A percentile compares a stretch with the other conserved stretches of the same genome.
Conservation (phyloP, 2,329 filamentous ascomycete genomes). For the Tolypocladium inflatum region DNA sequence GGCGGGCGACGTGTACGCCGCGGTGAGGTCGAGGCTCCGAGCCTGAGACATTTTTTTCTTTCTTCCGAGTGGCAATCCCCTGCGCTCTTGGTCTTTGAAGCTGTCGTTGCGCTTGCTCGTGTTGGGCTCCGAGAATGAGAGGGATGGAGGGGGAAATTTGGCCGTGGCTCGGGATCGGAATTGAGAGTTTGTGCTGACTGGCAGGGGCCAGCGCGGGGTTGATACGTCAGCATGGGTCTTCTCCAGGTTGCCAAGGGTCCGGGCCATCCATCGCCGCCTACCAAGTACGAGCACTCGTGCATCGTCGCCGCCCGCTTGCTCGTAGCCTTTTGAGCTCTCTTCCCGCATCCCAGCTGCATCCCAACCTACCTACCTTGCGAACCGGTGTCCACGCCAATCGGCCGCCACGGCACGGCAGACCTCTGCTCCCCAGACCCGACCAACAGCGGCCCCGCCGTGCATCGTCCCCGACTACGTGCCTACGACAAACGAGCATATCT, state of each 20-base stretch:
- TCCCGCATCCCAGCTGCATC: not conserved
- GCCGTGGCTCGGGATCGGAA: not conserved
- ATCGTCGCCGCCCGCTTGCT: not conserved
- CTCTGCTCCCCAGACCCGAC: not conserved
- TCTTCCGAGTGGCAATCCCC: too few relatives aligned
- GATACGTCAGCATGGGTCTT: not conserved
- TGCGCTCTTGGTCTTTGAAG: not conserved
- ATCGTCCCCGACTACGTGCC: not conserved
- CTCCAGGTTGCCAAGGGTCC: not conserved
- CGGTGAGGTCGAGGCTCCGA: constrained; percentile 24
- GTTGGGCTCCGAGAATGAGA: not conserved
- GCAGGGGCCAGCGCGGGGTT: not conserved
- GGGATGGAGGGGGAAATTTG: not conserved
- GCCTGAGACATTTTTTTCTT: not conserved
- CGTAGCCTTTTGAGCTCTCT: not conserved
- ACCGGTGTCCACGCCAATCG: not conserved
- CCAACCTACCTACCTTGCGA: not conserved
- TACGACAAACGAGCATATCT: not conserved
- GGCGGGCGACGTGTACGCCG: constrained; percentile 43
- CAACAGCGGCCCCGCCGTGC: not conserved
- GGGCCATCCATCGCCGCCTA: not conserved
- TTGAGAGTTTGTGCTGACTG: not conserved
- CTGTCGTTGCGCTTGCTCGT: not conserved
- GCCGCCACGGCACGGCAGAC: not conserved
- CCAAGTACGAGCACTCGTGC: not conserved